A percentile compares a stretch with the other conserved stretches of the same genome.
These are phyloP conservation scores for Colletotrichum chrysophilum DNA, from an alignment of 2,329 filamentous ascomycete genomes.

Conservation along the genomic window DNA sequence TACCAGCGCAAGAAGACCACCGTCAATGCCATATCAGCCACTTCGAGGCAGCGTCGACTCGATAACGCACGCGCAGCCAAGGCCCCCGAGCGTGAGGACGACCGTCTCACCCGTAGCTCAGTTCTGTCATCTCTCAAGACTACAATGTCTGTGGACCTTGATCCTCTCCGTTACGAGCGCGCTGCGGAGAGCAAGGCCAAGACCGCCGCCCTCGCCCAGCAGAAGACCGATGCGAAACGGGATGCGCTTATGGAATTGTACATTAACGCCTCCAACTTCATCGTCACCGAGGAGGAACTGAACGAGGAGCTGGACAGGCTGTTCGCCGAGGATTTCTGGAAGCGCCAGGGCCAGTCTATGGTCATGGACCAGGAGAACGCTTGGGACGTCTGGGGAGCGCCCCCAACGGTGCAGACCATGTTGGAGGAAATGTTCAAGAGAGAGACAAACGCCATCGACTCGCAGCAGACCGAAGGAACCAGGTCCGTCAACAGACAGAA, in stretches of 20 bases:
- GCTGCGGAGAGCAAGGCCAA: constrained; percentile 46
- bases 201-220: constrained; percentile 47
- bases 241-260: constrained; percentile 87
- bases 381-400: constrained; percentile 56
- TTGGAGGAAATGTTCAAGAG: constrained; percentile 39
- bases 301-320: constrained; percentile 73
- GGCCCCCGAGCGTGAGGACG: constrained; percentile 76
- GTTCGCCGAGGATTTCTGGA: constrained; percentile 72
- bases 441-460: constrained; percentile 10
- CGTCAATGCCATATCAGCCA: constrained; percentile 47
- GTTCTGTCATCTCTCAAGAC: constrained; percentile 58
- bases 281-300: constrained; percentile 81
- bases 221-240: constrained; percentile 64
- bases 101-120: constrained; percentile 74
- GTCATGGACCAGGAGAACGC: constrained; percentile 45
- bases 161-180: constrained; percentile 66
- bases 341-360: constrained; percentile 40
- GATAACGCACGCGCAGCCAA: constrained; percentile 53
- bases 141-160: constrained; percentile 58
- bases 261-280: constrained; percentile 86
- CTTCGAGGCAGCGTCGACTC: constrained; percentile 45
- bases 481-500: constrained; percentile 58
- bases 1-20: constrained; percentile 65
- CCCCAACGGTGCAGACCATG: constrained; percentile 50
- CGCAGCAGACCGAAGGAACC: constrained; percentile 40